Conservation (phyloP, 2,329 filamentous ascomycete genomes). For the Calonectria honghensis region DNA sequence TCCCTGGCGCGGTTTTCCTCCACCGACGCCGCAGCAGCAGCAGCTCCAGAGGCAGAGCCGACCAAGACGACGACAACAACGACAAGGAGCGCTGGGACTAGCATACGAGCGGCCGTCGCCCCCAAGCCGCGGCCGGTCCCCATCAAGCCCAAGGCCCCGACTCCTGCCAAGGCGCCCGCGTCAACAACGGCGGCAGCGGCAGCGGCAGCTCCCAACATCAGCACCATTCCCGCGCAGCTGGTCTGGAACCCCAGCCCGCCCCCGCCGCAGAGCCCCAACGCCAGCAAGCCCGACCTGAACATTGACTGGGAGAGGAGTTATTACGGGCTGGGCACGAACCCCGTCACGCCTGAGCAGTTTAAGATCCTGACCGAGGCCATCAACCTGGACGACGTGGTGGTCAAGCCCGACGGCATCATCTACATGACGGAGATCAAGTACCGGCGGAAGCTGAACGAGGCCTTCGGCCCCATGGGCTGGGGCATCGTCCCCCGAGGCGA, state of each 20-base stretch:
- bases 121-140: background rate
- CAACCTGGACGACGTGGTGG: constrained; percentile 86
- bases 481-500: constrained; percentile 92
- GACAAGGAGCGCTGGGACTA: background rate
- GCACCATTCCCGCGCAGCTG: background rate
- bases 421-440: constrained; percentile 99
- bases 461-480: constrained; percentile 97
- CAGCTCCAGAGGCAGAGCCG: constrained; percentile 3
- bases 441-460: constrained; percentile 88
- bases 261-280: constrained; percentile 34
- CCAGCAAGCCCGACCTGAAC: constrained; percentile 41
- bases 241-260: constrained; percentile 33
- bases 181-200: background rate
- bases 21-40: constrained; percentile 45
- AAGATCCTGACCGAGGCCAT: constrained; percentile 81
- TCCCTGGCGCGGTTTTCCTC: constrained; percentile 49
- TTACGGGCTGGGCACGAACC: constrained; percentile 82
- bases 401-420: constrained; percentile 97
- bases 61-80: background rate
- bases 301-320: constrained; percentile 90
- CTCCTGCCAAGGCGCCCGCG: background rate
- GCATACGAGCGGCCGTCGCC: background rate
- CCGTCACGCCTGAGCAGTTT: constrained; percentile 83
- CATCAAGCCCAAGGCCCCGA: background rate
- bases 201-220: background rate